Evolutionary conservation across 164 flowering plant species (phyloP).

Genomic region (Sedum album): DNA sequence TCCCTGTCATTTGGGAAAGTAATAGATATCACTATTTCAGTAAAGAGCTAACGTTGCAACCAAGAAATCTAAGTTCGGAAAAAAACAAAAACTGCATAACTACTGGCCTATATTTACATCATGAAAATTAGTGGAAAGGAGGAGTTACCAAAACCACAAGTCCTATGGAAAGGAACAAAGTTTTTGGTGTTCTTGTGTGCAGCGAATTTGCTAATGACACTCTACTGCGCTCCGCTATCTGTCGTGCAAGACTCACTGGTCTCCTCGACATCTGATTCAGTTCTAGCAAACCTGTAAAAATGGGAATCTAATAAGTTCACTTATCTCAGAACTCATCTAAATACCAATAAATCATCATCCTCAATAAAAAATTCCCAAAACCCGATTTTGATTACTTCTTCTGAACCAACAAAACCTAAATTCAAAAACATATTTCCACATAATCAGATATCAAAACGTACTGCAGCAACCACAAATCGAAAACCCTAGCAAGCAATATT

Average conservation of each 20-base stretch:
- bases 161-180: slow-evolving; percentile 33
- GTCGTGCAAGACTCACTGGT: slow-evolving; percentile 36
- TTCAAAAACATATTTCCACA: not conserved
- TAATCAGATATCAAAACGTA: not conserved
- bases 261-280: slow-evolving; percentile 36
- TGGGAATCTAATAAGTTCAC: not conserved
- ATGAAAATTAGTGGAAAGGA: not conserved
- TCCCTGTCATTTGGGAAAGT: slow-evolving; percentile 26
- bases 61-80: not conserved
- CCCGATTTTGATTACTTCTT: not conserved
- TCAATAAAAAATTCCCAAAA: not conserved
- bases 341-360: not conserved
- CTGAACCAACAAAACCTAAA: no score
- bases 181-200: slow-evolving; percentile 34
- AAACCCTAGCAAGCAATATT: not conserved
- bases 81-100: not conserved
- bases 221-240: slow-evolving; percentile 30
- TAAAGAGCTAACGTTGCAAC: not conserved
- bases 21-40: not conserved
- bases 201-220: slow-evolving; percentile 25
- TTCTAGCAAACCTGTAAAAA: slow-evolving; percentile 8
- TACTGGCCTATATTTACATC: not conserved
- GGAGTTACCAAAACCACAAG: slow-evolving; percentile 35
- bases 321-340: no score
- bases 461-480: not conserved